Evolutionary conservation across 1,139 yeast species (phyloP).

Genomic region (Pneumocystis wakefieldiae): DNA sequence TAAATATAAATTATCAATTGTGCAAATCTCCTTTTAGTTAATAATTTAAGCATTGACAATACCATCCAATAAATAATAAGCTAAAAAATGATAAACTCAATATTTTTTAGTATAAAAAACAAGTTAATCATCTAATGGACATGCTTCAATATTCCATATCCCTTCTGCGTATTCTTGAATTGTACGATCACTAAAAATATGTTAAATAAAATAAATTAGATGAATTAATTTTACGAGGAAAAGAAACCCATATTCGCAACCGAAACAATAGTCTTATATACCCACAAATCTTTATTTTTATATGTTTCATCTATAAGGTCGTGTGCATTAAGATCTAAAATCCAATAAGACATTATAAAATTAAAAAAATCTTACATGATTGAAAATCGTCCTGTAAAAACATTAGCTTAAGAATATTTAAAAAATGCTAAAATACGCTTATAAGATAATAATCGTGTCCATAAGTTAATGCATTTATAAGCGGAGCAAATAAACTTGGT

Average conservation of each 20-base stretch:
- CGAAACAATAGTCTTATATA: slow-evolving; percentile 53
- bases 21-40: too few relatives aligned
- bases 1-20: too few relatives aligned
- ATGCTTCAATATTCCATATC: slow-evolving; percentile 56
- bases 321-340: slow-evolving; percentile 52
- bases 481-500: slow-evolving; percentile 47
- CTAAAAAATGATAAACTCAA: neutral
- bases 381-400: slow-evolving; percentile 54
- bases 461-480: slow-evolving; percentile 49
- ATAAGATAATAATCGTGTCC: slow-evolving; percentile 72
- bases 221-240: slow-evolving; percentile 11
- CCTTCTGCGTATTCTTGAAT: slow-evolving; percentile 84
- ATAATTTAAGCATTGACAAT: too few relatives aligned
- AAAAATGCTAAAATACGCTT: slow-evolving; percentile 19
- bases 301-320: slow-evolving; percentile 57
- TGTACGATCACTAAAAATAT: slow-evolving; percentile 58
- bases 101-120: neutral
- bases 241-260: slow-evolving; percentile 94
- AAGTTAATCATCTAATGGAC: neutral
- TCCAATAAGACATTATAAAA: neutral
- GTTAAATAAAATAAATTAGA: slow-evolving; percentile 14
- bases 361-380: slow-evolving; percentile 27
- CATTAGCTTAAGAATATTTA: neutral
- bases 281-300: slow-evolving; percentile 56
- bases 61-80: too few relatives aligned